Base-by-base conservation (phyloP, 495 filamentous ascomycete genomes). In the Sporormia fimetaria region DNA sequence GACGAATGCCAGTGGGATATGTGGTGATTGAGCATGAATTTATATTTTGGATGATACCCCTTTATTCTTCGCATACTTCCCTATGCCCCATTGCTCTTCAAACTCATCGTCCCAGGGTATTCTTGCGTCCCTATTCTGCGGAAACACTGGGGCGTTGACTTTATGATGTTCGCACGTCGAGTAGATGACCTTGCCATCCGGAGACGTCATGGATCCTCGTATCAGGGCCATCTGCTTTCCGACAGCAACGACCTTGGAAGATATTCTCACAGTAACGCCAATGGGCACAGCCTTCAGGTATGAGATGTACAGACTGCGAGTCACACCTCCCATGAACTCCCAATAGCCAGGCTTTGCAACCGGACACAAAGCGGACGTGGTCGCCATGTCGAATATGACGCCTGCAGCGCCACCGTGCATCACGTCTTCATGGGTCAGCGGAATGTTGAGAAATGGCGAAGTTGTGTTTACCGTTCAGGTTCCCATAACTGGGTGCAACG, bases 261-360 rank as follows among this genome's bases (percentile, higher is more conserved):
- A 39, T 17, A 67, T 40, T 6, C 49, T 44, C 11, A 69, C 47
- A 6, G 48, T 64, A 1, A 59, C 62, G 3, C 59, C 60, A 36
- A 54, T 42, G 12, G 57, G 57, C 8, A 60, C 56, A 7, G 56
- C 57, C 51, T 55, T 47, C 1, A 67, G 52, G 31, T 66, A 68
- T 21, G 46, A 58, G 12, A 67, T 61, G 37, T 61, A 62, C 11
- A 67, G 44, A 1, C 49, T 54, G 18, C 66, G 48, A 1, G 64
- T 64, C 14, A 68, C 64, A 33, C 66, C 66, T 6, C 59, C 66
- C 25, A 67, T 47, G 41, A 66, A 68, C 57, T 68, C 63, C 65
- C 65, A 68, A 52, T 52, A 65, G 8, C 62, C 63, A 1, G 61
- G 60, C 14, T 40, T 51, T 1, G 61, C 56, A 4, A 68, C 23